These are phyloP conservation scores for Phlyctochytrium planicorne DNA, from an alignment of 192 early-diverging fungal species.

Conservation along the genomic window DNA sequence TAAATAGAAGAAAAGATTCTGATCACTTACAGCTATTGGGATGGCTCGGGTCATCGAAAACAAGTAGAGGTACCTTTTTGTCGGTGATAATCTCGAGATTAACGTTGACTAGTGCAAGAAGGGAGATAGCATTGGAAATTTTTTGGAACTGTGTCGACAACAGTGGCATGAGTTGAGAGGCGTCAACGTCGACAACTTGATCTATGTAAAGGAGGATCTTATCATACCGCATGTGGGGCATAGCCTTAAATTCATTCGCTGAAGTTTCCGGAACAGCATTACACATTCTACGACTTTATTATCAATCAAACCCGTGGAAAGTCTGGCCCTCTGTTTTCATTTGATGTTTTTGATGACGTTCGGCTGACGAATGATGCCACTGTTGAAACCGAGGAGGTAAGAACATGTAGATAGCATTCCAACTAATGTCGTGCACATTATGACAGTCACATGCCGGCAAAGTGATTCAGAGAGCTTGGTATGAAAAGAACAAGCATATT, in stretches of 20 bases:
- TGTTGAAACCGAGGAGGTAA: conserved; percentile 84
- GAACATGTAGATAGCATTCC: not conserved
- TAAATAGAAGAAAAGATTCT: conserved; percentile 75
- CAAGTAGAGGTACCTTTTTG: conserved; percentile 55
- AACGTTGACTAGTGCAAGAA: conserved; percentile 7
- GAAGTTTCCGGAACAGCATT: conserved; percentile 31
- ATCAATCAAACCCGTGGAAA: conserved; percentile 94
- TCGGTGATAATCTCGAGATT: not conserved
- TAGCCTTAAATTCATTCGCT: not conserved
- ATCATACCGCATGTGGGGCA: conserved; percentile 83
- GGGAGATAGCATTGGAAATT: conserved; percentile 79
- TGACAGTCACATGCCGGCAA: conserved; percentile 87
- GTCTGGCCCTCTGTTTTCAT: conserved; percentile 89
- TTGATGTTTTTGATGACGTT: conserved; percentile 94
- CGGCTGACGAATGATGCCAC: conserved; percentile 78
- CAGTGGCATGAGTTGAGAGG: conserved; percentile 82
- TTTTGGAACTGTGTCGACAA: conserved; percentile 77
- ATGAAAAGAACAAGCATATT: conserved; percentile 93
- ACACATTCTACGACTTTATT: conserved; percentile 88
- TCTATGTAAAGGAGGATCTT: conserved; percentile 94
- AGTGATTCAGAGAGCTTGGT: conserved; percentile 86
- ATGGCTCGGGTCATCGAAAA: conserved; percentile 91
- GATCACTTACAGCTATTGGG: conserved; percentile 95
- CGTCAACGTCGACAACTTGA: conserved; percentile 78
- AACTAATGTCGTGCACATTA: not conserved